These are phyloP conservation scores for Ogataea glucozyma DNA, from an alignment of 805 yeast genomes.

Conservation along the genomic window DNA sequence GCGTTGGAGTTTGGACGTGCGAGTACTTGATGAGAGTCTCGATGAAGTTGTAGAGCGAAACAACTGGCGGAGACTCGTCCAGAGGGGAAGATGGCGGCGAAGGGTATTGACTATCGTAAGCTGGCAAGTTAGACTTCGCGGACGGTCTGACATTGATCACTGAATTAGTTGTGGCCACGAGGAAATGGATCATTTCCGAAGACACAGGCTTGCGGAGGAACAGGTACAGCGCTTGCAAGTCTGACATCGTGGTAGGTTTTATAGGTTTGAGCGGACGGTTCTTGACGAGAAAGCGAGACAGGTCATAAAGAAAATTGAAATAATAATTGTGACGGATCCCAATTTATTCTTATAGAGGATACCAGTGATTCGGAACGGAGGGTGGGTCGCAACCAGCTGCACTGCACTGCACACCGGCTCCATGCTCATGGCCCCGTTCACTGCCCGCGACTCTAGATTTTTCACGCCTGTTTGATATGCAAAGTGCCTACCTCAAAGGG, in stretches of 20 bases:
- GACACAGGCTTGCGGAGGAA: conserved; percentile 59
- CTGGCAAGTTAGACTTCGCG: conserved; percentile 11
- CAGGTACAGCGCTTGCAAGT: conserved; percentile 49
- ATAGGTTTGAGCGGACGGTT: not conserved
- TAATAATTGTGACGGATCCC: conserved; percentile 3
- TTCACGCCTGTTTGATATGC: conserved; percentile 1
- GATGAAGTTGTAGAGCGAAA: conserved; percentile 64
- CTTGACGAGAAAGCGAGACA: no score
- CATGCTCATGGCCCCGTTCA: not conserved
- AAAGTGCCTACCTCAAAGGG: conserved; percentile 10
- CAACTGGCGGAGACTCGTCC: conserved; percentile 31
- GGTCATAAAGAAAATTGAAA: no score
- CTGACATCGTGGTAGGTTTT: conserved; percentile 39
- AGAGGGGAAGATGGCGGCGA: conserved; percentile 44
- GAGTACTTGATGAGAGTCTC: conserved; percentile 71
- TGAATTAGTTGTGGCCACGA: conserved; percentile 59
- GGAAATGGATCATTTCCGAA: conserved; percentile 56
- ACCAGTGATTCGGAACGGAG: no score
- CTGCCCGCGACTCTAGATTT: conserved; percentile 4
- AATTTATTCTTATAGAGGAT: not conserved
- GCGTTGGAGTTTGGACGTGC: conserved; percentile 91
- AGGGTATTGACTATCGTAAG: conserved; percentile 25
- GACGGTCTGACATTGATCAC: conserved; percentile 50
- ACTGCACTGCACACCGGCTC: not conserved
- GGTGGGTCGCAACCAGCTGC: not conserved